Percentiles rank a stretch among this genome's conserved stretches.
phyloP scores from a whole-genome alignment of 78 protist species.

The Protostelium mycophagum region DNA sequence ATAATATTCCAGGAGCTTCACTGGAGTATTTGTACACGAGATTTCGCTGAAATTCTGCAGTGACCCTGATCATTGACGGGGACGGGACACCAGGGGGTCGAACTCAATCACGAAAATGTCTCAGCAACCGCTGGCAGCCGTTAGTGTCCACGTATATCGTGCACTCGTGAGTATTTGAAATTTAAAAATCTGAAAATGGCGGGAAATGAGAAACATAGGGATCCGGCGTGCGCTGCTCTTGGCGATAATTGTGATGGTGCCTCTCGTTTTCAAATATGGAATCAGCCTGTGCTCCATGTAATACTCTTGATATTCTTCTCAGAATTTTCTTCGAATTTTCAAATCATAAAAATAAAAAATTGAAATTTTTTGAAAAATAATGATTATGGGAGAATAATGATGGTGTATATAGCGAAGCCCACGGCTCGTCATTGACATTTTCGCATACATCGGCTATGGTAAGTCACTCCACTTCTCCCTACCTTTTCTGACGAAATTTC shows the following conservation, averaged over 20 bases:
- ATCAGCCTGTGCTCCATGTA: neutral
- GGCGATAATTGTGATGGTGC: neutral
- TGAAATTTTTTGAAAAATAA: too few species aligned
- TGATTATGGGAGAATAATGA: too few species aligned
- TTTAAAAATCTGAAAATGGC: too few species aligned
- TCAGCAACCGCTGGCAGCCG: neutral
- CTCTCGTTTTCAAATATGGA: neutral
- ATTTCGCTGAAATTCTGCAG: too few species aligned
- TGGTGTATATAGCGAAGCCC: too few species aligned
- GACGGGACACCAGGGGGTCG: neutral
- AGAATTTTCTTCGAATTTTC: too few species aligned
- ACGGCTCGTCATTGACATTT: neutral
- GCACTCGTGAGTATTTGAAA: neutral
- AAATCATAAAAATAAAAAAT: too few species aligned
- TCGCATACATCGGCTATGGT: neutral
- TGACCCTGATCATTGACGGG: neutral
- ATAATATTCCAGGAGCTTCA: neutral
- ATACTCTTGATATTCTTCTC: too few species aligned
- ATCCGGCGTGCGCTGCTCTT: neutral
- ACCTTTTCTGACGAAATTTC: too few species aligned
- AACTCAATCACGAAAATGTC: neutral
- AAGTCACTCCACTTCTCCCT: too few species aligned
- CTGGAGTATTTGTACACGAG: neutral
- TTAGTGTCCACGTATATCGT: neutral
- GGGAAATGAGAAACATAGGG: too few species aligned